Evolutionary conservation across 805 yeast genomes (phyloP).

Genomic region (Kuraishia molischiana): DNA sequence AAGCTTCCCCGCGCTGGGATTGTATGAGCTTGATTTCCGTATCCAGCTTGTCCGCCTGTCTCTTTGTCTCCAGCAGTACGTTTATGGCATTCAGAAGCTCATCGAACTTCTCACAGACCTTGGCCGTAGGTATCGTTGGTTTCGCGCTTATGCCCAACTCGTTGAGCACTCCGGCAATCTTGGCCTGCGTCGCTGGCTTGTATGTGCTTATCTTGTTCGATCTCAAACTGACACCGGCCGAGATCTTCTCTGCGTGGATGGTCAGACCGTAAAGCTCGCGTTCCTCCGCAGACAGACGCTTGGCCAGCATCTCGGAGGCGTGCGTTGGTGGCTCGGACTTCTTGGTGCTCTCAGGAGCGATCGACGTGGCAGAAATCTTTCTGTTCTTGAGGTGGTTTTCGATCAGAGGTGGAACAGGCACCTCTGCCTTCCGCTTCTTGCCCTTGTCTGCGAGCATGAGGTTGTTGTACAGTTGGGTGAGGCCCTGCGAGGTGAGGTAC

Average conservation of each 20-base stretch:
- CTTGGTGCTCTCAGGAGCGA: background rate
- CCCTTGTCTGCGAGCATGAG: constrained; percentile 62
- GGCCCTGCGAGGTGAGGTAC: constrained; percentile 77
- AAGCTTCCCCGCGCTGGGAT: constrained; percentile 16
- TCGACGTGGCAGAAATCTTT: background rate
- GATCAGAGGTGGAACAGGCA: constrained; percentile 48
- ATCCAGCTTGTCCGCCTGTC: constrained; percentile 78
- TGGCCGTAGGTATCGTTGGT: constrained; percentile 83
- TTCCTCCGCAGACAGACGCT: constrained; percentile 61
- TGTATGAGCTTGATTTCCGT: constrained; percentile 56
- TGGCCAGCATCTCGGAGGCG: constrained; percentile 28
- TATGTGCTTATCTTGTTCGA: constrained; percentile 70
- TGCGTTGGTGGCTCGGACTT: constrained; percentile 5
- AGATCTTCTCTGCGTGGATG: constrained; percentile 63
- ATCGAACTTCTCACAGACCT: constrained; percentile 70
- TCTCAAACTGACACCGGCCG: constrained; percentile 76
- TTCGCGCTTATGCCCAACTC: constrained; percentile 74
- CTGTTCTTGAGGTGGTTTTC: background rate
- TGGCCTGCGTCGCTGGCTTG: constrained; percentile 67
- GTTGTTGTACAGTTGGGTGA: constrained; percentile 75
- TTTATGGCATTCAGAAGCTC: constrained; percentile 60
- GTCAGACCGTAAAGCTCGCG: constrained; percentile 78
- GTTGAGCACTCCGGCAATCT: constrained; percentile 49
- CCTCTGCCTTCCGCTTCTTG: constrained; percentile 40
- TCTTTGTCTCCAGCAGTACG: constrained; percentile 71